Base-by-base conservation (phyloP, 495 filamentous ascomycete species). In the Hyaloscypha finlandica region DNA sequence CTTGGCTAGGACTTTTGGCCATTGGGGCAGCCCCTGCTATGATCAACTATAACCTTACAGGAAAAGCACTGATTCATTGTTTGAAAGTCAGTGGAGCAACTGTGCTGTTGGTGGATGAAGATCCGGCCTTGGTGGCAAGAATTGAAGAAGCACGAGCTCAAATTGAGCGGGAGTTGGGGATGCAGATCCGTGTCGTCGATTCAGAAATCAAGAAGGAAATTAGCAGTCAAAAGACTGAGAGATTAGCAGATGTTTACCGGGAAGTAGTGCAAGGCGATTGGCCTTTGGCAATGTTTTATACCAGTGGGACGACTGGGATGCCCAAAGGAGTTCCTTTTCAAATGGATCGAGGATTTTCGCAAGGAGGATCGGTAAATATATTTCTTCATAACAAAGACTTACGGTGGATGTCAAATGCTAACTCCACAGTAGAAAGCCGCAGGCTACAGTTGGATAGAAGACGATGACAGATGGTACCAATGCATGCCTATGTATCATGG, bases 401-500 rank as follows among this genome's bases (percentile, higher is more conserved):
- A 14, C 42, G 1, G 11, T 19, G 16, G 11, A 48, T 14, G 11
- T 19, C 14, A 4, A 48, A 48, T 16, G 42, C 42, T 48, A 19
- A 48, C 16, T 16, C 9, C 14, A 16, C n/a, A 12, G 42, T 14
- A 83, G 83, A 25, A 73, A 75, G 54, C 59, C 76, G 16, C 86
- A 88, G 68, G 72, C 80, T 8, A 64, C 73, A 19, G 62, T 73
- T 19, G 87, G 80, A 75, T 37, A 3, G 81, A 79, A 11, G 77
- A 76, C 25, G 81, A 79, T 11, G 87, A 90, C 71, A 78, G 89
- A 25, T 91, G 86, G 85, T 91, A 92, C 76, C 81, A 85, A 70
- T 91, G 89, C 73, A 93, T 94, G 90, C 91, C 91, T 3, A 75
- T 92, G 19, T 94, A 93, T 74, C 91, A 94, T 73, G 90, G 90